Evolutionary conservation across 768 basidiomycete genomes (phyloP), one percentile per base, ranked within the genome.

Genomic region (Naganishia friedmannii): DNA sequence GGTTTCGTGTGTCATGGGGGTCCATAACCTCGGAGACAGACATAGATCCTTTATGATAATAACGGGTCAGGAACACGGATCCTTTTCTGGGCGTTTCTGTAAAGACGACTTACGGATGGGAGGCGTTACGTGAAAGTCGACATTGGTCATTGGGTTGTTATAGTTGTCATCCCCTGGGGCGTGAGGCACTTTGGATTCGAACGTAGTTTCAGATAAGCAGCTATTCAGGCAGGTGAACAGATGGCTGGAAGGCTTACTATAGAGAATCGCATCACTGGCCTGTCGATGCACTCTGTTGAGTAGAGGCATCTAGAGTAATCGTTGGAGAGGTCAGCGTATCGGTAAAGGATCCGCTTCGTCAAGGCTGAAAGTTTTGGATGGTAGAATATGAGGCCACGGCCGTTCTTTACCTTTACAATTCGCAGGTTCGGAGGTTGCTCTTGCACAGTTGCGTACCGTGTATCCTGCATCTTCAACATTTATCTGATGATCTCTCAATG

Each of bases 141-240:
- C 19, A 45, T 63, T 63, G 37, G 60, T 63, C 2, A 63, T n/a
- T 19, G 60, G 60, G 32, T 63, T 63, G 39, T 63, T n/a, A 17
- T 26, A 63, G 42, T 63, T 63, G 60, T 63, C 60, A 29, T 63
- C 60, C 0, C 60, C 60, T 2, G 39, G 39, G 12, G 2, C 46
- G 29, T 63, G 60, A 7, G 60, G 42, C 23, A 37, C 60, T 63
- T 34, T 42, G 34, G n/a, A 23, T 8, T 7, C 3, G 48, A n/a
- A 51, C n/a, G 48, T 42, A 42, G 3, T 12, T 1, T 23, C 48
- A 51, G 13, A 23, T n/a, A 3, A 26, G 23, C 12, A 51, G 21
- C 48, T 26, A 12, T 17, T 7, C 13, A 17, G 3, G 3, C 48
- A 26, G 17, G 13, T 6, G 48, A 51, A 7, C 15, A 51, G 7